Percentiles rank a stretch among this genome's conserved stretches.
phyloP scores from a whole-genome alignment of 805 yeast species.

The Kazachstania bromeliacearum region DNA sequence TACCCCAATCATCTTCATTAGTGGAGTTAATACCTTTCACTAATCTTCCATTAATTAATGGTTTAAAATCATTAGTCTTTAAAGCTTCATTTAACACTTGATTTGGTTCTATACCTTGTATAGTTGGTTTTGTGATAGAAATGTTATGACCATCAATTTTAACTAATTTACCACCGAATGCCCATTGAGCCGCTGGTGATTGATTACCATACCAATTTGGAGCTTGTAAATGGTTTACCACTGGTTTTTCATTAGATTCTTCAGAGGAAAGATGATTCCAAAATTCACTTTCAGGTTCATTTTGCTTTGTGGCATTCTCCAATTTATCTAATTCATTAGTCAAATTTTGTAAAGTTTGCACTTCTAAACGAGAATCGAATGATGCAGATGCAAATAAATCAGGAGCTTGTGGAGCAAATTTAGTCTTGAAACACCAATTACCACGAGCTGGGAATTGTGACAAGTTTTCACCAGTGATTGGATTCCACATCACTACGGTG shows the following conservation, averaged over 20 bases:
- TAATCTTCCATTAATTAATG: conserved; percentile 48
- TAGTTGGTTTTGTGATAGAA: conserved; percentile 30
- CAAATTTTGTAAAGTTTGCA: conserved; percentile 78
- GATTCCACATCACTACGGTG: conserved; percentile 84
- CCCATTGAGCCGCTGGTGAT: conserved; percentile 62
- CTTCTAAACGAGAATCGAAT: conserved; percentile 69
- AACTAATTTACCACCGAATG: conserved; percentile 87
- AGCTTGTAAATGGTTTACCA: conserved; percentile 58
- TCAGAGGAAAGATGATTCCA: conserved; percentile 71
- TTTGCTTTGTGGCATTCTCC: conserved; percentile 24
- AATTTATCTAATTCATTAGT: conserved; percentile 22
- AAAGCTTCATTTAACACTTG: conserved; percentile 48
- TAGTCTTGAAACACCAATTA: conserved; percentile 87
- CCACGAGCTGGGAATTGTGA: conserved; percentile 88
- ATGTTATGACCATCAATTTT: conserved; percentile 39
- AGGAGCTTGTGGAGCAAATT: conserved; percentile 81
- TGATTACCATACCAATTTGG: conserved; percentile 83
- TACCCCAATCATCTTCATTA: conserved; percentile 55
- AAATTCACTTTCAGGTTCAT: conserved; percentile 58
- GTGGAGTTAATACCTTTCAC: conserved; percentile 31
- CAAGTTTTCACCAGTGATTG: conserved; percentile 56
- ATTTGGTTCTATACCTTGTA: conserved; percentile 31
- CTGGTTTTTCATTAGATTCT: conserved; percentile 65
- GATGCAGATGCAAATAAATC: conserved; percentile 84
- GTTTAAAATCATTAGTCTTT: conserved; percentile 41